phyloP scores from a whole-genome alignment of 2,329 filamentous ascomycete genomes.

The Claviceps maximensis region DNA sequence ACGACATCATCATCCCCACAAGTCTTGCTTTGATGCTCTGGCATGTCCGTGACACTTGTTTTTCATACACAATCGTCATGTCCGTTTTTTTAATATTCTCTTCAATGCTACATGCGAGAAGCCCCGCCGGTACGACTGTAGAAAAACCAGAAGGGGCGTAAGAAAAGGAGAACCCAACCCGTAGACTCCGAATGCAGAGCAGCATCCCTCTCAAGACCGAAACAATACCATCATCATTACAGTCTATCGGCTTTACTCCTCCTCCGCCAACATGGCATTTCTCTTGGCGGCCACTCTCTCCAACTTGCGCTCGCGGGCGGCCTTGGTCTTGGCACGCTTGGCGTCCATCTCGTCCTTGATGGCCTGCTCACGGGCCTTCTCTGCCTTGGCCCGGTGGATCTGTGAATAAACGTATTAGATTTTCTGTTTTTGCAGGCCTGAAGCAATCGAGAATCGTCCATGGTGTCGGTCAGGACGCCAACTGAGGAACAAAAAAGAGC shows the following conservation, averaged over 20 bases:
- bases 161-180: constrained; percentile 38
- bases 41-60: background rate
- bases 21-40: no score
- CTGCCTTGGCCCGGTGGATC: constrained; percentile 99
- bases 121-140: constrained; percentile 36
- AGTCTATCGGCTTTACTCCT: constrained; percentile 37
- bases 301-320: constrained; percentile 94
- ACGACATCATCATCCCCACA: background rate
- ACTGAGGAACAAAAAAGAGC: background rate
- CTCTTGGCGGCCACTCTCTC: constrained; percentile 88
- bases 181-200: constrained; percentile 49
- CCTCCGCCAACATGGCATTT: constrained; percentile 66
- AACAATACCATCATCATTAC: constrained; percentile 21
- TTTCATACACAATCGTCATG: constrained; percentile 30
- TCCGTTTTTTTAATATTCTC: constrained; percentile 24
- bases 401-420: constrained; percentile 26
- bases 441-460: no score
- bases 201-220: constrained; percentile 40
- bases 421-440: background rate
- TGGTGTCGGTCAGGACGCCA: no score
- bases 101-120: constrained; percentile 45
- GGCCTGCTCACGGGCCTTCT: constrained; percentile 90
- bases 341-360: constrained; percentile 99
- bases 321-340: constrained; percentile 99
- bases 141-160: constrained; percentile 30